These are phyloP conservation scores for Chrysochromulina parva DNA, from an alignment of 78 protist genomes.

Conservation along the genomic window DNA sequence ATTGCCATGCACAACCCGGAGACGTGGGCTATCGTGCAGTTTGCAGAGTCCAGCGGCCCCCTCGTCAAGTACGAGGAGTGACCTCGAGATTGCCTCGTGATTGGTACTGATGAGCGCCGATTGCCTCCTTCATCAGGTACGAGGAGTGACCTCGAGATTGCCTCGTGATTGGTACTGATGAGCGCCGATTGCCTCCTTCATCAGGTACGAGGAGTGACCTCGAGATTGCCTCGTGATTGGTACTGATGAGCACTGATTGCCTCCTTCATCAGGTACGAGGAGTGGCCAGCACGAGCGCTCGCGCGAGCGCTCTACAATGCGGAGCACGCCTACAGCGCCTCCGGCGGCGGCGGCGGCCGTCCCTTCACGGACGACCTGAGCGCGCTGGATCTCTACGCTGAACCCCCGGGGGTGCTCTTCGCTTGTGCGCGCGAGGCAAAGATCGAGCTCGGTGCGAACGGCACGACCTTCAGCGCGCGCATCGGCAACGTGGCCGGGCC, in stretches of 20 bases:
- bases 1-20: conserved; percentile 44
- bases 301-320: too few species aligned
- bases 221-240: background rate
- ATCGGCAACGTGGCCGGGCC: too few species aligned
- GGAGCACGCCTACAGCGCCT: too few species aligned
- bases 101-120: background rate
- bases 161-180: background rate
- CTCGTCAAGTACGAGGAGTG: background rate
- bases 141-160: background rate
- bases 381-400: too few species aligned
- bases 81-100: background rate
- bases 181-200: background rate
- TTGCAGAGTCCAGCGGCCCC: background rate
- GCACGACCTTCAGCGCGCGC: too few species aligned
- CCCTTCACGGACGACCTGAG: too few species aligned
- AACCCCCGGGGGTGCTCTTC: too few species aligned
- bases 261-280: background rate
- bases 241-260: background rate
- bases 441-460: too few species aligned
- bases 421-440: too few species aligned
- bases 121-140: background rate
- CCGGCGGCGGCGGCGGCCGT: too few species aligned
- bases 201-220: background rate
- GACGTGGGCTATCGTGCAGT: conserved; percentile 34
- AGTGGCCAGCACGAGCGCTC: too few species aligned